A percentile compares a stretch with the other conserved stretches of the same genome.
These are phyloP conservation scores for Candida glucosophila DNA, from an alignment of 1,139 yeast species.

Conservation along the genomic window DNA sequence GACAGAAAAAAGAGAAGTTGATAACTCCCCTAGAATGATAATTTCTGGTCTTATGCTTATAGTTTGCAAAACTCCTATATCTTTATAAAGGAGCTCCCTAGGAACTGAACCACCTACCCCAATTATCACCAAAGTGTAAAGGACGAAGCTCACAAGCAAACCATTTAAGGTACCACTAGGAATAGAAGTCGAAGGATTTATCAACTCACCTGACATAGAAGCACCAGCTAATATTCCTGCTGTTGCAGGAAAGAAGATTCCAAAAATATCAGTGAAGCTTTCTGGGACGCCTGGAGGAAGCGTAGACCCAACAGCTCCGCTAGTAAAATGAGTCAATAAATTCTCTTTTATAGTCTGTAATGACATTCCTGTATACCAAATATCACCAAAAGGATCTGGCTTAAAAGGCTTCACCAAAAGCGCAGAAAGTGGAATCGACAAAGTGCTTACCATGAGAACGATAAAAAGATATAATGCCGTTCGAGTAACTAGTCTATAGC, in stretches of 20 bases:
- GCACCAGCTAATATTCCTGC: slow-evolving; percentile 99
- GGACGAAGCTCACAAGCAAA: slow-evolving; percentile 58
- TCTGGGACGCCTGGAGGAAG: slow-evolving; percentile 46
- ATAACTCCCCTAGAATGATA: slow-evolving; percentile 77
- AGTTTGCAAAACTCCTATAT: slow-evolving; percentile 78
- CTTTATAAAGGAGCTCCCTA: slow-evolving; percentile 62
- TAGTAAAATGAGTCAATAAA: slow-evolving; percentile 69
- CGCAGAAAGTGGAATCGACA: slow-evolving; percentile 77
- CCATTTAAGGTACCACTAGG: slow-evolving; percentile 90
- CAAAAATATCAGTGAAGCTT: slow-evolving; percentile 77
- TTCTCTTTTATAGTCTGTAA: slow-evolving; percentile 60
- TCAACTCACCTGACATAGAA: slow-evolving; percentile 93
- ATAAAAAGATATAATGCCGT: slow-evolving; percentile 75
- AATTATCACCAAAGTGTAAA: slow-evolving; percentile 68
- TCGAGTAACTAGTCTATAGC: slow-evolving; percentile 73
- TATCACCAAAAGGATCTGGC: slow-evolving; percentile 34
- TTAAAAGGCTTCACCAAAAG: slow-evolving; percentile 49
- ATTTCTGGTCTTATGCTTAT: slow-evolving; percentile 63
- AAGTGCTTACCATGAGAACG: slow-evolving; percentile 59
- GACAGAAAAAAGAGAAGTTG: slow-evolving; percentile 85
- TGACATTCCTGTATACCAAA: slow-evolving; percentile 64
- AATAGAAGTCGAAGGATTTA: slow-evolving; percentile 77
- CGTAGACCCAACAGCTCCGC: slow-evolving; percentile 88
- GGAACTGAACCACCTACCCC: slow-evolving; percentile 78
- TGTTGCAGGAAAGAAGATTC: slow-evolving; percentile 94